Evolutionary conservation across 139 green algal genomes (phyloP).

Genomic region (Coccomyxa sp.): DNA sequence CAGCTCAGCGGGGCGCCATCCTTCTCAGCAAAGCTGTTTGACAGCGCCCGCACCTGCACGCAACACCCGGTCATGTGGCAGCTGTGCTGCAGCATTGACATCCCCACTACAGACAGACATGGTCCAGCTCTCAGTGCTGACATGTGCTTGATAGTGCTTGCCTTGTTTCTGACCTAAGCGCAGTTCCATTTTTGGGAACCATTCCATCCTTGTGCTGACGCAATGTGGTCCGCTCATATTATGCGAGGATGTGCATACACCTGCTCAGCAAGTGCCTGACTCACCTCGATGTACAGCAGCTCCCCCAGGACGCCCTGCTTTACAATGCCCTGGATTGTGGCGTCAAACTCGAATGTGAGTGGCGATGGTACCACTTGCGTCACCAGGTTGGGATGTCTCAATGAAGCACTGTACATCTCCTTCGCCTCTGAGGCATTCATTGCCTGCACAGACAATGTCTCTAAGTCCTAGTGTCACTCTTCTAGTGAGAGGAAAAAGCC

Average conservation of each 20-base stretch:
- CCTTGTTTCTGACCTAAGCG: too few species aligned
- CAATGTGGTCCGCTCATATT: too few species aligned
- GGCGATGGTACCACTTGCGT: constrained; percentile 29
- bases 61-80: background rate
- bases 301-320: constrained; percentile 8
- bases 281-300: constrained; percentile 12
- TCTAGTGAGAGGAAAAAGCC: too few species aligned
- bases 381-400: constrained; percentile 11
- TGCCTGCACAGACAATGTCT: constrained; percentile 15
- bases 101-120: too few species aligned
- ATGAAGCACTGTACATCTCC: constrained; percentile 17
- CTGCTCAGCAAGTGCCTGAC: too few species aligned
- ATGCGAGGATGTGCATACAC: too few species aligned
- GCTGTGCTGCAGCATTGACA: too few species aligned
- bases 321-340: constrained; percentile 20
- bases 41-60: constrained; percentile 18
- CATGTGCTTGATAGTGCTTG: too few species aligned
- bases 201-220: too few species aligned
- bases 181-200: too few species aligned
- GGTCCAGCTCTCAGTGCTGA: too few species aligned
- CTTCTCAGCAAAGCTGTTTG: background rate
- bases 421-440: constrained; percentile 21
- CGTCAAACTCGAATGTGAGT: constrained; percentile 26
- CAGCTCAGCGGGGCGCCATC: constrained; percentile 9
- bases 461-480: too few species aligned